A percentile compares a stretch with the other conserved stretches of the same genome.
These are phyloP conservation scores for Blechomonas ayalai DNA, from an alignment of 208 protist genomes.

Conservation along the genomic window DNA sequence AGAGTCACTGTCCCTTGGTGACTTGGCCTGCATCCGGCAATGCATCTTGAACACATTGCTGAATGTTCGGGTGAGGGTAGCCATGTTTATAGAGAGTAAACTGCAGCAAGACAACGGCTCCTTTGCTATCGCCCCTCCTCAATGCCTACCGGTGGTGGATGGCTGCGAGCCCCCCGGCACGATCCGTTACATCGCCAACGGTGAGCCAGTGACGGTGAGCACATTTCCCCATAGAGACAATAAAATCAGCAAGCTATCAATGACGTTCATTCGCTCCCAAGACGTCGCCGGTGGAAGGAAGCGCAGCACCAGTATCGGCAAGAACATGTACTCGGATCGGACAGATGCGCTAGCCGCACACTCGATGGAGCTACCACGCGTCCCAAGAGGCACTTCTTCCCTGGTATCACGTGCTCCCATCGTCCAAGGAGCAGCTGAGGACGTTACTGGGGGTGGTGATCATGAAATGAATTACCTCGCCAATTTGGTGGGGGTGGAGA, in stretches of 20 bases:
- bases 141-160: constrained; percentile 33
- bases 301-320: constrained; percentile 43
- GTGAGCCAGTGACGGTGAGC: not conserved
- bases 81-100: constrained; percentile 71
- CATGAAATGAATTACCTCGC: constrained; percentile 53
- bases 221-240: constrained; percentile 52
- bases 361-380: constrained; percentile 15
- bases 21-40: constrained; percentile 52
- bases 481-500: constrained; percentile 21
- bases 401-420: not conserved
- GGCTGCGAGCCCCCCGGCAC: constrained; percentile 41
- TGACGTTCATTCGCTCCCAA: too few relatives aligned
- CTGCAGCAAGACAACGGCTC: constrained; percentile 63
- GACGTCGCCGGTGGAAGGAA: not conserved
- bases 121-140: constrained; percentile 35
- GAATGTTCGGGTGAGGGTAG: constrained; percentile 68
- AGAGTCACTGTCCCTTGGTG: constrained; percentile 16
- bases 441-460: constrained; percentile 21
- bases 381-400: not conserved
- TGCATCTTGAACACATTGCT: constrained; percentile 69
- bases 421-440: constrained; percentile 13
- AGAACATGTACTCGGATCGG: constrained; percentile 44
- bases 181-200: constrained; percentile 27
- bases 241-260: too few relatives aligned
- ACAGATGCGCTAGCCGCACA: constrained; percentile 20